phyloP scores from a whole-genome alignment of 306 rosid genomes.

The Ormosia semicastrata region DNA sequence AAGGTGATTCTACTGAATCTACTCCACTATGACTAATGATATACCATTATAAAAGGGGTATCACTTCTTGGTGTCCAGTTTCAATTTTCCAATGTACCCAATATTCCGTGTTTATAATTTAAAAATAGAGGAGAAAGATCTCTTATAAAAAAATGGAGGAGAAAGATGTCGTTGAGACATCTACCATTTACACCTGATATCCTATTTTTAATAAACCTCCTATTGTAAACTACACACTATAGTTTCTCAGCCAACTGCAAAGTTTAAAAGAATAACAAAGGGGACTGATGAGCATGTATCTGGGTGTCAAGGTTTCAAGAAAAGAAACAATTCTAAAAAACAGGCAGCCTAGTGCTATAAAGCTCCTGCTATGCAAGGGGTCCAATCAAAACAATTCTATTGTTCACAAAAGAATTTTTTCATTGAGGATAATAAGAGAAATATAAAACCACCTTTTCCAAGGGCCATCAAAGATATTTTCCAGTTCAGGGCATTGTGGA shows the following conservation, averaged over 20 bases:
- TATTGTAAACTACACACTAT: background rate
- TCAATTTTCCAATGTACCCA: background rate
- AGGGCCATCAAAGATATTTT: constrained; percentile 67
- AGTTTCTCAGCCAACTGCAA: constrained; percentile 13
- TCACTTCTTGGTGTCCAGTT: background rate
- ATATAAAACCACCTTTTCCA: constrained; percentile 80
- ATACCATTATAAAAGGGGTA: background rate
- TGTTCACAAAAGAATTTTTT: background rate
- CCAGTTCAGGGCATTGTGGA: constrained; percentile 83
- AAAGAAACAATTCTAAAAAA: background rate
- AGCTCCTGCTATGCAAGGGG: background rate
- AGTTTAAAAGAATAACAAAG: constrained; percentile 3
- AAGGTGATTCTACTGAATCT: background rate
- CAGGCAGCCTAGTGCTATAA: background rate
- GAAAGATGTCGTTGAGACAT: constrained; percentile 8
- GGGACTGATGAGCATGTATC: background rate
- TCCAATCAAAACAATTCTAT: background rate
- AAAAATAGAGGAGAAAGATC: constrained; percentile 10
- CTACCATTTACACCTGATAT: background rate
- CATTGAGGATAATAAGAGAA: constrained; percentile 26
- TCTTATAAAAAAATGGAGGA: background rate
- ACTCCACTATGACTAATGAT: background rate
- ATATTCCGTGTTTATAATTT: background rate
- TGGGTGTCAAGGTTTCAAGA: constrained; percentile 8
- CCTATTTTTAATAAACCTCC: background rate